These are phyloP conservation scores for Niebla homalea DNA, from an alignment of 495 filamentous ascomycete species.

Conservation along the genomic window DNA sequence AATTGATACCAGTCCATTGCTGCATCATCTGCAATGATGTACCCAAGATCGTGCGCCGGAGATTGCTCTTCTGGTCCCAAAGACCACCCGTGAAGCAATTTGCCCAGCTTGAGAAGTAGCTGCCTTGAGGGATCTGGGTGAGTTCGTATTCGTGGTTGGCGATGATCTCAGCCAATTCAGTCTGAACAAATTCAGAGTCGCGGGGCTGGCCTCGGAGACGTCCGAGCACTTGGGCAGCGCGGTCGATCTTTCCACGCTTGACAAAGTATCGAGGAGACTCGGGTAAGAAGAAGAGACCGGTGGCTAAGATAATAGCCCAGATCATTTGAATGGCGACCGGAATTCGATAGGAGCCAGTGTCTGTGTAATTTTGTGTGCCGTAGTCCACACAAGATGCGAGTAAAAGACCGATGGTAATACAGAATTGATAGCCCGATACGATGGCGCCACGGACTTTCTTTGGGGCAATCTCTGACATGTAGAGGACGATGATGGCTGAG, in stretches of 20 bases:
- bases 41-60: slow-evolving; percentile 55
- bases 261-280: slow-evolving; percentile 54
- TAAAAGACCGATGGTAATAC: slow-evolving; percentile 33
- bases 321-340: slow-evolving; percentile 47
- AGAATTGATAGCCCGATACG: slow-evolving; percentile 35
- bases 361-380: slow-evolving; percentile 36
- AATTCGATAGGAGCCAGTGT: slow-evolving; percentile 12
- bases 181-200: slow-evolving; percentile 26
- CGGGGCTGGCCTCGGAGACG: slow-evolving; percentile 31
- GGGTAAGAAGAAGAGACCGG: slow-evolving; percentile 48
- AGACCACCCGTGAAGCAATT: slow-evolving; percentile 53
- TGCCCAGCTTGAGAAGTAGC: slow-evolving; percentile 39
- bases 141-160: slow-evolving; percentile 54
- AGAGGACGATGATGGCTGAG: slow-evolving; percentile 48
- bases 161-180: slow-evolving; percentile 58
- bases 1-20: slow-evolving; percentile 39
- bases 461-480: slow-evolving; percentile 34
- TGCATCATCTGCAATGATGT: slow-evolving; percentile 61
- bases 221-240: slow-evolving; percentile 36
- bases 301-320: slow-evolving; percentile 53
- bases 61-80: slow-evolving; percentile 34
- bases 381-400: slow-evolving; percentile 40
- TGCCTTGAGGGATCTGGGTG: slow-evolving; percentile 36
- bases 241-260: slow-evolving; percentile 39
- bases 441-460: slow-evolving; percentile 32